Base-by-base conservation (phyloP, 2,329 filamentous ascomycete species). In the Hypoxylon rubiginosum region DNA sequence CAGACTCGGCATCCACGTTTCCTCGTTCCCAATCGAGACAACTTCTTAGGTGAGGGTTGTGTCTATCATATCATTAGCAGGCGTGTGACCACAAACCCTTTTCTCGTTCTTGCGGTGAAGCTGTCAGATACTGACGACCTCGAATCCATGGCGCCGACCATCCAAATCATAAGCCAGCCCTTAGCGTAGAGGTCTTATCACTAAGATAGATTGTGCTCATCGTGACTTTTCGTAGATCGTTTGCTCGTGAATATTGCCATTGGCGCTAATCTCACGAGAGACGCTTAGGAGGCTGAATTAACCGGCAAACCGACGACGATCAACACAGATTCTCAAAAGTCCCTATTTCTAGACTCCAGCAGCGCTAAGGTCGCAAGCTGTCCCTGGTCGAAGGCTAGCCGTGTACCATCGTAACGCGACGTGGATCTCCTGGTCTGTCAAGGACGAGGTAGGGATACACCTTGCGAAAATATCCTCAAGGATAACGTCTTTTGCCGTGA, bases 321-420 rank as follows among this genome's bases (percentile, higher is more conserved):
- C 61, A 62, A 58, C 45, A 43, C 1, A 62, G 63, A 59, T 52
- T 57, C 36, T 53, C 64, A 54, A 66, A 67, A 67, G 67, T 69
- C 64, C 64, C 54, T 43, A 41, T 55, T 41, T 46, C 39, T 21
- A 49, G 48, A 48, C 39, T 56, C 52, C 39, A 49, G 54, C 51
- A 19, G 24, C 66, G 68, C 68, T 66, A 41, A 51, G 68, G 39
- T 58, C 57, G 63, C 60, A 51, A 28, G 19, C 36, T 53, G 54
- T 30, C 57, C 62, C 58, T 53, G 34, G 53, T 51, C 28, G 26
- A 55, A 24, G 41, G 41, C 28, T 66, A 70, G 39, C 39, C 13
- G 39, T 13, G 39, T 41, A 39, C 36, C 36, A 24, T 24, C 21
- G 21, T 41, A 17, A 63, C 46, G 58, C 57, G 13, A 49, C 30